These are phyloP conservation scores for Limonium bicolor DNA, from an alignment of 148 eudicot species.

Conservation along the genomic window DNA sequence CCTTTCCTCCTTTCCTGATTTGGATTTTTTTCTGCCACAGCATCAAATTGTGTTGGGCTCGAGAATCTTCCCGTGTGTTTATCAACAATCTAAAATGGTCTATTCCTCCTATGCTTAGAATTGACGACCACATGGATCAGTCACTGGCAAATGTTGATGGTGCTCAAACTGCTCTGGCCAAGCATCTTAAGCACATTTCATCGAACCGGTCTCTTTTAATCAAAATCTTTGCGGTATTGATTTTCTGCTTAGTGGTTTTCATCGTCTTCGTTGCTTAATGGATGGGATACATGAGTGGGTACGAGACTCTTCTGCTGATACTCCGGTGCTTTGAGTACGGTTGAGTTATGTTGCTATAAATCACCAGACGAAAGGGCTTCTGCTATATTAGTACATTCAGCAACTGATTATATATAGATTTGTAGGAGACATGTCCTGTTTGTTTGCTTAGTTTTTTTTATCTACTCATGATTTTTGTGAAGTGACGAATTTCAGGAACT, in stretches of 20 bases:
- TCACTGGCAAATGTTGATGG: slow-evolving; percentile 67
- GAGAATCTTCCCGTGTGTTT: background rate
- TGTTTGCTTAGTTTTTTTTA: no score
- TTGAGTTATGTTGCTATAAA: no score
- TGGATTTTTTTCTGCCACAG: background rate
- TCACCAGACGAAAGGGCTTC: no score
- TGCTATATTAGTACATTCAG: no score
- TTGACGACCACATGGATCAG: slow-evolving; percentile 86
- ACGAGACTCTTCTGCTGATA: no score
- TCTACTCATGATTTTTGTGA: no score
- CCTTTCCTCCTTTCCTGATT: no score
- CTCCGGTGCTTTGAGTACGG: no score
- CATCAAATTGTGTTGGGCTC: background rate
- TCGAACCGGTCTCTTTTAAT: slow-evolving; percentile 81
- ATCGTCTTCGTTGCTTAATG: slow-evolving; percentile 47
- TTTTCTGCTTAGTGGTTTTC: slow-evolving; percentile 51
- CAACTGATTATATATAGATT: no score
- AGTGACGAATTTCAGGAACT: no score
- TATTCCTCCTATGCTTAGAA: slow-evolving; percentile 23
- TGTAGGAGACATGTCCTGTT: no score
- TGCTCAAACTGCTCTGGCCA: slow-evolving; percentile 58
- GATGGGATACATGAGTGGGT: no score
- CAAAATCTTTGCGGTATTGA: slow-evolving; percentile 57
- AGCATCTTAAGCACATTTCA: slow-evolving; percentile 53
- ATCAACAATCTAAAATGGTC: background rate